Conservation (phyloP, 2,329 filamentous ascomycete species). For the Aspergillus luchuensis region DNA sequence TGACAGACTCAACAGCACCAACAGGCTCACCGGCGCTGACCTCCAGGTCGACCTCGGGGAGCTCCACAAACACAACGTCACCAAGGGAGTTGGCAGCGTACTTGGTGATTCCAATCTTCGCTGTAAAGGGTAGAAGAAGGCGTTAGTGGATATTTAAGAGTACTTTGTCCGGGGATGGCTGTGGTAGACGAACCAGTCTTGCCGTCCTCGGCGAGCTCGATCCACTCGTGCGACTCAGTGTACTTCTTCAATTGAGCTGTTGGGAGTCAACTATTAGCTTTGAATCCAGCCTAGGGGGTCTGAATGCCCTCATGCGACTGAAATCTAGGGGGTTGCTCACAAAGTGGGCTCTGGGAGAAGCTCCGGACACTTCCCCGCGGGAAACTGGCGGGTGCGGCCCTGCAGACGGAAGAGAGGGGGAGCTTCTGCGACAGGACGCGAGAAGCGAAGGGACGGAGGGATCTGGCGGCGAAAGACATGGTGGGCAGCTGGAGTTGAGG, state of each 20-base stretch:
- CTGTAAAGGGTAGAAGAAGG: slow-evolving; percentile 38
- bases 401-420: slow-evolving; percentile 33
- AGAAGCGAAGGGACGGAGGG: slow-evolving; percentile 40
- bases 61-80: slow-evolving; percentile 96
- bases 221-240: slow-evolving; percentile 98
- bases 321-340: slow-evolving; percentile 28
- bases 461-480: slow-evolving; percentile 43
- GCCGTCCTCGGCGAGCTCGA: slow-evolving; percentile 80
- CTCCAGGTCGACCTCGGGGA: slow-evolving; percentile 71
- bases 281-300: not conserved
- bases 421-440: slow-evolving; percentile 41
- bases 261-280: slow-evolving; percentile 5
- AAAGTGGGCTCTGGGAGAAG: slow-evolving; percentile 46
- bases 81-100: slow-evolving; percentile 92
- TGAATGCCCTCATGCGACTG: not conserved
- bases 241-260: slow-evolving; percentile 69
- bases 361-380: slow-evolving; percentile 44
- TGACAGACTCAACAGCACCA: slow-evolving; percentile 96
- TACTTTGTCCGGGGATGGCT: not conserved
- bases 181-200: slow-evolving; percentile 63
- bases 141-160: not conserved
- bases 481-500: slow-evolving; percentile 15
- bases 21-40: slow-evolving; percentile 78
- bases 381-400: slow-evolving; percentile 40
- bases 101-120: slow-evolving; percentile 77